Evolutionary conservation across 805 yeast species (phyloP), one percentile per base, ranked within the genome.

Genomic region (Saccharomycopsis capsularis): DNA sequence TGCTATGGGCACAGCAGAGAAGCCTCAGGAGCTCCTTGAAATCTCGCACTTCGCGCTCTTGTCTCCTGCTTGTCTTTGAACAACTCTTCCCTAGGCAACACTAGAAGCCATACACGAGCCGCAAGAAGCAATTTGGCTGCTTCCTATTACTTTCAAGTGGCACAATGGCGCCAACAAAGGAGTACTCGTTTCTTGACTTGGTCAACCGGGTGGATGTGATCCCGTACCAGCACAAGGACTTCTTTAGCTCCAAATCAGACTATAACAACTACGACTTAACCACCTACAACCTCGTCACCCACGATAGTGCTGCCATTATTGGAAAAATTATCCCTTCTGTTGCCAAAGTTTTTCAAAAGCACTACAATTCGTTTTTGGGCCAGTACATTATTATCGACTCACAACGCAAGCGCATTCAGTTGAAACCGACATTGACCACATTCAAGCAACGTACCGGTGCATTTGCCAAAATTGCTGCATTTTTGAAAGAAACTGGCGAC

Each of bases 381-480:
- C 11, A 49, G 16, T 54, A 23, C 18, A 25, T 68, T 1, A 35
- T 29, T 0, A 63, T 70, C 2, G 64, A 69, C 43, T 54, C 58
- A 5, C 37, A 30, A 0, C 27, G 38, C 3, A 60, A 59, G 35
- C 56, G 56, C 1, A 66, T 77, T 1, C 50, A 50, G 2, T 59
- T 76, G 4, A 34, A 52, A 3, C 29, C 62, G 1, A 34, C 55
- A 0, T 59, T 68, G 21, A 61, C 66, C 48, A 66, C 74, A 0
- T 39, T 72, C 25, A 78, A 74, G 22, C 58, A 59, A 30, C 59
- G 83, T 53, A 70, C 65, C 46, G 50, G 47, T 0, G 64, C 65
- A 0, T 62, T 85, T 46, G 73, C 63, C 2, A 43, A 52, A 9
- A 53, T 82, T 1, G 85, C 79, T 0, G 24, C 25, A 0, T 29